Base-by-base conservation (phyloP, 768 basidiomycete genomes). In the Auricularia cornea region DNA sequence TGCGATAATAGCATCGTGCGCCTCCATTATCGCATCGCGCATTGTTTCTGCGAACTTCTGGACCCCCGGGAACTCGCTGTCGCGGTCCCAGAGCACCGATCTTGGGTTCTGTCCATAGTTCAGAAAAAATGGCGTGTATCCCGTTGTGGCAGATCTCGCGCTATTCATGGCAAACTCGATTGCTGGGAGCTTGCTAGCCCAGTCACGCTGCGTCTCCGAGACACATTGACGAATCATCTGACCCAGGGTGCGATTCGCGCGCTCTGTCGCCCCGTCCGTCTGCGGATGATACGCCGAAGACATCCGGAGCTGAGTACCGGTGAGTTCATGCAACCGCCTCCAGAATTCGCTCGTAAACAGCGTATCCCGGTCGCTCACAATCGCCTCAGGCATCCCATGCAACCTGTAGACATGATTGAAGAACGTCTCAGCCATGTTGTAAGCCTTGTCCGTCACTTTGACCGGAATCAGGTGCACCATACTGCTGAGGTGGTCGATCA, bases 241-340 rank as follows among this genome's bases (percentile, higher is more conserved):
- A 40, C 38, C 38, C 8, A 40, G 38, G 8, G 38, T 40, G 18
- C 38, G 38, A 18, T 40, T 40, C 38, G 38, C 38, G 38, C 38
- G 38, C 18, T 40, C 38, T 8, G 38, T 40, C 18, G n/a, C n/a
- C n/a, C n/a, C n/a, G n/a, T n/a, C n/a, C n/a, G n/a, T n/a, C n/a
- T n/a, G n/a, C n/a, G n/a, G 79, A 63, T 81, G 80, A 62, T 73
- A 81, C 0, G 77, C 66, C 0, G 74, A 76, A 0, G 76, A 78
- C 72, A 81, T 73, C 1, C 67, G 56, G 0, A 77, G 67, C 18
- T 40, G 8, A 8, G 18, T 40, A 8, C 38, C 38, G 38, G 38
- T 40, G 38, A 40, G 38, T 40, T 40, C 18, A 40, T 40, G 38
- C 38, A 40, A 40, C 38, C 18, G 8, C 8, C 38, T 8, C 38